Base-by-base conservation (phyloP, 2,329 filamentous ascomycete genomes). In the Chalaropsis ovoidea region DNA sequence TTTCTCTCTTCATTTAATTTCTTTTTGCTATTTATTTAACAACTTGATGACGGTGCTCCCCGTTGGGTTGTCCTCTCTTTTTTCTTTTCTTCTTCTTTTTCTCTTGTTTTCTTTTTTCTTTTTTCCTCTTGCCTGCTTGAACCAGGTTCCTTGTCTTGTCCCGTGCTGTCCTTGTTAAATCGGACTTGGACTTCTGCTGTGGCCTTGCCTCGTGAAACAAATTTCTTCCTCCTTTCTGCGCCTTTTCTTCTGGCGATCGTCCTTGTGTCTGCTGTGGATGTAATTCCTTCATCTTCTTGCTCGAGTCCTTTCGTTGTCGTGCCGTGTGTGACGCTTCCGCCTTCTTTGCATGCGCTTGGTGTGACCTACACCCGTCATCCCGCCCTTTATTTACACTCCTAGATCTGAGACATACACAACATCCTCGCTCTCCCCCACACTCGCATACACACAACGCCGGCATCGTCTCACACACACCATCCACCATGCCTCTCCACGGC, bases 401-500 rank as follows among this genome's bases (percentile, higher is more conserved):
- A 31, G 22, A 58, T 64, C 63, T 64, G 35, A 52, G 63, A 64
- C 49, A 39, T 64, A 56, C 49, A 43, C 43, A 35, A 60, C 35
- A n/a, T 56, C 7, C 24, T 63, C 22, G 17, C 22, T 43, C 27
- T 42, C 19, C 47, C 47, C 22, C 19, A 27, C 47, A 24, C 17
- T 19, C 19, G 47, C 22, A 24, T 10, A 42, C 17, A 27, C 61
- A 45, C 60, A n/a, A 66, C 31, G 35, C 43, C 39, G 39, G 31
- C 39, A 31, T 10, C 35, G 24, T 10, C 52, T 70, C 76, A 22
- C 66, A 73, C 60, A 19, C 17, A 58, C 15, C 15, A 58, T 17
- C 54, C 54, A 22, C 31, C 27, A 58, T 58, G 54, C 13, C 54
- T 35, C 27, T 39, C 24, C 27, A 58, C 13, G 79, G 79, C 60